These are phyloP conservation scores for Trichoderma orchidacearum DNA, from an alignment of 495 filamentous ascomycete genomes.

Conservation along the genomic window DNA sequence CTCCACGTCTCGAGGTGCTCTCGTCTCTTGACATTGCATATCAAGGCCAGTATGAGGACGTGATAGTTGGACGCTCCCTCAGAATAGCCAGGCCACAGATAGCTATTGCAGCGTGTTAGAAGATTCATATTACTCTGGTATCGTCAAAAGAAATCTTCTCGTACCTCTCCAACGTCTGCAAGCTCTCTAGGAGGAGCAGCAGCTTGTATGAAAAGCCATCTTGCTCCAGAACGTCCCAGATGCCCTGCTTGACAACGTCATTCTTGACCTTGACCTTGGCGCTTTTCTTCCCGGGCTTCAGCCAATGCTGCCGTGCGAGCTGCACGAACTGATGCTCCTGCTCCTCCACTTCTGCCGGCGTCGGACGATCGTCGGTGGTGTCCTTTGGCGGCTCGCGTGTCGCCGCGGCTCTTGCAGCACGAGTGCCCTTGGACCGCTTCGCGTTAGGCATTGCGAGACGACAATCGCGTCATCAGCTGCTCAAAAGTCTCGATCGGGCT, in stretches of 20 bases:
- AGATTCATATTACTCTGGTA: conserved; percentile 6
- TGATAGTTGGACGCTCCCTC: conserved; percentile 87
- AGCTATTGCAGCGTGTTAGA: conserved; percentile 35
- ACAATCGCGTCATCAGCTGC: not conserved
- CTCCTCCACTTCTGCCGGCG: conserved; percentile 38
- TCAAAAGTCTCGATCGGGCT: not conserved
- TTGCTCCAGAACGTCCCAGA: conserved; percentile 83
- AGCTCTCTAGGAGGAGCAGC: conserved; percentile 72
- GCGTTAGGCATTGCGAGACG: conserved; percentile 28
- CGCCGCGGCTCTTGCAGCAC: conserved; percentile 20
- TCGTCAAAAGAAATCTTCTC: conserved; percentile 1
- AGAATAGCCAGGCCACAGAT: conserved; percentile 85
- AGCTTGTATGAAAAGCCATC: conserved; percentile 63
- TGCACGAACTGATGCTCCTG: conserved; percentile 71
- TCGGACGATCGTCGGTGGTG: conserved; percentile 4
- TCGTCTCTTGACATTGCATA: conserved; percentile 77
- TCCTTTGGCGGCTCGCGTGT: conserved; percentile 6
- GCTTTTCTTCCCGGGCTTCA: conserved; percentile 44
- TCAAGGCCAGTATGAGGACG: conserved; percentile 68
- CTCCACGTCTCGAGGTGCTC: conserved; percentile 83
- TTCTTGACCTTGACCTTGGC: conserved; percentile 59
- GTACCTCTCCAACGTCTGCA: conserved; percentile 82
- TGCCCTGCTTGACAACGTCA: conserved; percentile 72
- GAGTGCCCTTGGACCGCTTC: conserved; percentile 32
- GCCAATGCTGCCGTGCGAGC: conserved; percentile 76